Evolutionary conservation across 805 yeast genomes (phyloP).

Genomic region (Wickerhamomyces ciferrii): DNA sequence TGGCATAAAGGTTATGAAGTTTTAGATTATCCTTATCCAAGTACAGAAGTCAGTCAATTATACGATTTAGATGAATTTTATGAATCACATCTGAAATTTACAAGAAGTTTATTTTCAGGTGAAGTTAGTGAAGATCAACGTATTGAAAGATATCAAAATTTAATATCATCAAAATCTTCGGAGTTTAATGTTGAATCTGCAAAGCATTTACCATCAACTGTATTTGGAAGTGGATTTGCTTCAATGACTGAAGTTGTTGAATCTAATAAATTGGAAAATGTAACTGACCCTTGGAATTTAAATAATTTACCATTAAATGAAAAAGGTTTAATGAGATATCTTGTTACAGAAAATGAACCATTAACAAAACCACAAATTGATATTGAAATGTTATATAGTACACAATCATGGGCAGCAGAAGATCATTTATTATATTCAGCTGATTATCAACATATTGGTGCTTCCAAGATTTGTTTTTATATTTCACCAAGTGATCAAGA

Average conservation of each 20-base stretch:
- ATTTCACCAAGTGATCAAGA: slow-evolving; percentile 51
- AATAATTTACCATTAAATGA: slow-evolving; percentile 47
- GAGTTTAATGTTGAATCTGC: slow-evolving; percentile 33
- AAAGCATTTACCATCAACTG: slow-evolving; percentile 24
- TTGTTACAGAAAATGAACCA: slow-evolving; percentile 36
- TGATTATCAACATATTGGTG: slow-evolving; percentile 54
- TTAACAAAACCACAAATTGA: slow-evolving; percentile 38
- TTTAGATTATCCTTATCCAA: slow-evolving; percentile 33
- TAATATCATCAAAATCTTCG: slow-evolving; percentile 23
- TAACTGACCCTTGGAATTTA: slow-evolving; percentile 46
- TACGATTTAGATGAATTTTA: slow-evolving; percentile 54
- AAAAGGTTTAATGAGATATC: slow-evolving; percentile 41
- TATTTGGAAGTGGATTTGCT: slow-evolving; percentile 36
- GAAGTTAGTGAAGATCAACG: slow-evolving; percentile 15
- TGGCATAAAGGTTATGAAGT: slow-evolving; percentile 38
- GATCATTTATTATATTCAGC: slow-evolving; percentile 53
- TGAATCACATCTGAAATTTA: slow-evolving; percentile 45
- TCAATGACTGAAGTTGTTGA: slow-evolving; percentile 17
- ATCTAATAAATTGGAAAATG: background rate
- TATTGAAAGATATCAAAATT: slow-evolving; percentile 35
- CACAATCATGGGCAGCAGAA: slow-evolving; percentile 53
- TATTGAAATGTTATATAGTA: slow-evolving; percentile 48
- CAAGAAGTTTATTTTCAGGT: slow-evolving; percentile 20
- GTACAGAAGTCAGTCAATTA: slow-evolving; percentile 39
- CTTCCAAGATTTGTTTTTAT: slow-evolving; percentile 53